phyloP scores from a whole-genome alignment of 495 filamentous ascomycete genomes.

The Penicillium argentinense region DNA sequence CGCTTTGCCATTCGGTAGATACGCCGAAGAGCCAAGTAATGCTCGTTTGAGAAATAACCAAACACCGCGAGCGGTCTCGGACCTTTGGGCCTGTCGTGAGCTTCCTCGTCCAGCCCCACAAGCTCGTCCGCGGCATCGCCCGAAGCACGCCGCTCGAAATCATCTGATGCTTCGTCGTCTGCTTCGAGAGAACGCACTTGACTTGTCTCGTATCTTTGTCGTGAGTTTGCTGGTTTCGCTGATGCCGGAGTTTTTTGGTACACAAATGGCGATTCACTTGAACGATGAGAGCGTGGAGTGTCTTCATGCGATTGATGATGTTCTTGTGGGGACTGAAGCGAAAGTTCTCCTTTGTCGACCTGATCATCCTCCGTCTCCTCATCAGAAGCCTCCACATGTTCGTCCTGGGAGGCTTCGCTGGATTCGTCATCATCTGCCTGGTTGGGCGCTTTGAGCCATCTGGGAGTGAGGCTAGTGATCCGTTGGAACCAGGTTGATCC shows the following conservation, averaged over 20 bases:
- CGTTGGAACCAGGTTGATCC: constrained; percentile 40
- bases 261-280: neutral
- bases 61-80: constrained; percentile 32
- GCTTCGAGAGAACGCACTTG: neutral
- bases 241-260: neutral
- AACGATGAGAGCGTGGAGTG: constrained; percentile 1
- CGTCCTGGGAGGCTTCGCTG: constrained; percentile 18
- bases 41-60: constrained; percentile 47
- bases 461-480: constrained; percentile 41
- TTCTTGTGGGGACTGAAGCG: constrained; percentile 11
- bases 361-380: constrained; percentile 10
- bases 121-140: constrained; percentile 8
- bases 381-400: constrained; percentile 8
- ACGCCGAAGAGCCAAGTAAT: constrained; percentile 42
- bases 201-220: neutral
- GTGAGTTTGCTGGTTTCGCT: neutral
- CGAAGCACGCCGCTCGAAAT: constrained; percentile 7
- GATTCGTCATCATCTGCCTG: constrained; percentile 19
- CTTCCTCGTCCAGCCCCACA: constrained; percentile 7
- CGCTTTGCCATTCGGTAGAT: constrained; percentile 43
- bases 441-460: constrained; percentile 40
- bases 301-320: neutral
- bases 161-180: neutral
- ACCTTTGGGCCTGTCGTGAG: constrained; percentile 12
- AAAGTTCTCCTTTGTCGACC: constrained; percentile 20